Evolutionary conservation across 176 grass and related monocot genomes (phyloP), one percentile per base, ranked within the genome.

Genomic region (Oryza coarctata): DNA sequence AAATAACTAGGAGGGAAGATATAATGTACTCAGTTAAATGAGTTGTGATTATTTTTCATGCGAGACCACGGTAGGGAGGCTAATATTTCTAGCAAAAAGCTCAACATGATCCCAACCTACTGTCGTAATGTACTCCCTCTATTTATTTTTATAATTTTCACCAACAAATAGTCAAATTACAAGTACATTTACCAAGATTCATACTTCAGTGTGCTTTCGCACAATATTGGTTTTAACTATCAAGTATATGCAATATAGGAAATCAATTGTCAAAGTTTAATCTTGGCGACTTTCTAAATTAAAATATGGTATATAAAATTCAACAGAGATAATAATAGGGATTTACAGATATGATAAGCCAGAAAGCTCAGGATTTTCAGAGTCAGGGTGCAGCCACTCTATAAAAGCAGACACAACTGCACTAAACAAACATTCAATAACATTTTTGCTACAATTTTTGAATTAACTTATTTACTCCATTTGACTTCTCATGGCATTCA

Each of bases 1-100:
- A 71, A 60, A 25, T n/a, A 57, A 55, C 6, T 35, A 84, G 34
- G 29, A 80, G 26, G 20, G 13, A 58, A 76, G 15, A 81, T 27
- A 35, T 60, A 11, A 25, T 47, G 47, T 68, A 30, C 71, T 41
- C 71, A 76, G 18, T n/a, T 75, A 14, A n/a, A 72, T 35, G 23
- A 35, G 74, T 84, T 61, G 55, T 20, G 64, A 65, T 35, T 34
- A 44, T 50, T 20, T 41, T 77, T 65, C 55, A 38, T 61, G 57
- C 31, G 28, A 61, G 40, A 10, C 40, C 69, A 43, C 35, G 31
- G 33, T 85, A n/a, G 66, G 12, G 5, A 76, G 32, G 71, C 29
- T 20, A 83, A n/a, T 18, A 45, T 83, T 80, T 84, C 43, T 61
- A 83, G 30, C 41, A 4, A 79, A 12, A 65, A 23, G 14, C 35